phyloP scores from a whole-genome alignment of 108 stramenopile species.

The Craspedostauros australis region DNA sequence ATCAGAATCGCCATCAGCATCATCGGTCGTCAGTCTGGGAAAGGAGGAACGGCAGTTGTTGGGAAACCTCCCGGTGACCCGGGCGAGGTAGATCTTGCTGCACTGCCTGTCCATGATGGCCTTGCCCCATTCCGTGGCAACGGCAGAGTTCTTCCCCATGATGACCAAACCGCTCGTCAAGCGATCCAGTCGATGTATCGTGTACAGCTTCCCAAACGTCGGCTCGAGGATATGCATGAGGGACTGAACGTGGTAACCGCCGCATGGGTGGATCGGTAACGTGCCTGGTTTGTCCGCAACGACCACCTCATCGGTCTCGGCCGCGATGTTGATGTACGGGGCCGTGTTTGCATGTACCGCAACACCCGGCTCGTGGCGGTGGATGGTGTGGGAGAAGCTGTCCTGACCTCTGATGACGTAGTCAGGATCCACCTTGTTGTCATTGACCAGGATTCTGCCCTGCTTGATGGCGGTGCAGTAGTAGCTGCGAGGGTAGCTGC shows the following conservation, averaged over 20 bases:
- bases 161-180: conserved; percentile 73
- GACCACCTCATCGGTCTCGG: conserved; percentile 49
- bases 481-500: conserved; percentile 63
- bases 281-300: conserved; percentile 89
- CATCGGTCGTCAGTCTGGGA: conserved; percentile 6
- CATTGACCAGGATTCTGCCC: conserved; percentile 71
- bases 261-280: conserved; percentile 92
- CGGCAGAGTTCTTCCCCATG: conserved; percentile 51
- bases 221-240: conserved; percentile 61
- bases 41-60: conserved; percentile 16
- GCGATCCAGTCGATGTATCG: conserved; percentile 74
- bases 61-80: conserved; percentile 69
- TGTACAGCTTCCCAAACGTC: conserved; percentile 47
- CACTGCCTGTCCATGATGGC: conserved; percentile 62
- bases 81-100: conserved; percentile 68
- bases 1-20: conserved; percentile 1
- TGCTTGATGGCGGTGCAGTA: conserved; percentile 64
- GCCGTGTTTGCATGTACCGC: conserved; percentile 15
- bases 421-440: conserved; percentile 34
- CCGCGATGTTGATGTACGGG: conserved; percentile 14
- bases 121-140: conserved; percentile 58
- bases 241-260: conserved; percentile 82
- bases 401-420: conserved; percentile 58
- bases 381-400: conserved; percentile 67
- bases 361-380: conserved; percentile 87